phyloP scores from a whole-genome alignment of 192 early-diverging fungal genomes.

The Coemansia sp. region DNA sequence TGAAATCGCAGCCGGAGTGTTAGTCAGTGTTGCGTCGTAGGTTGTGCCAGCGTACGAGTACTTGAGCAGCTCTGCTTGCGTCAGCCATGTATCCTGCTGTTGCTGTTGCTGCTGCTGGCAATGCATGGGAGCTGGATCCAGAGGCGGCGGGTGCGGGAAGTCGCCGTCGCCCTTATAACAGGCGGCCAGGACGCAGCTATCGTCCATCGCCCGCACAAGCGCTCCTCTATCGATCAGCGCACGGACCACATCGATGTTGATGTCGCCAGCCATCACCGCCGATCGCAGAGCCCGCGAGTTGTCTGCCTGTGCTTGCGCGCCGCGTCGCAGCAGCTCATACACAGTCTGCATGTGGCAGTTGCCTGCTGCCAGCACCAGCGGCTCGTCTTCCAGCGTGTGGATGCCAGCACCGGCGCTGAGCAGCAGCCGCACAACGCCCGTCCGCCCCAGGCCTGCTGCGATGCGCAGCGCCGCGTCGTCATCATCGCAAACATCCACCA shows the following conservation, averaged over 20 bases:
- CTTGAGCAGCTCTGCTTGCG: slow-evolving; percentile 9
- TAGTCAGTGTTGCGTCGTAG: slow-evolving; percentile 1
- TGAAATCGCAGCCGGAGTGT: slow-evolving; percentile 1
- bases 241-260: slow-evolving; percentile 16
- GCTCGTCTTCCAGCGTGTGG: slow-evolving; percentile 21
- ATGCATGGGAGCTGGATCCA: not conserved
- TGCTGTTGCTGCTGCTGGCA: not conserved
- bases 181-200: slow-evolving; percentile 47
- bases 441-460: slow-evolving; percentile 33
- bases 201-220: slow-evolving; percentile 20
- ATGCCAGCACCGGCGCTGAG: slow-evolving; percentile 28
- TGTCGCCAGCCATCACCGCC: slow-evolving; percentile 46
- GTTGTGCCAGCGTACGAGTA: slow-evolving; percentile 16
- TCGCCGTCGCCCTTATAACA: slow-evolving; percentile 47
- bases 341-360: slow-evolving; percentile 15
- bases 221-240: slow-evolving; percentile 37
- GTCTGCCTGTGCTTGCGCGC: slow-evolving; percentile 26
- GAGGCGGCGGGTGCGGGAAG: slow-evolving; percentile 15
- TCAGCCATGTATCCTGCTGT: not conserved
- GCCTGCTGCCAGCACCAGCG: slow-evolving; percentile 35
- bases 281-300: slow-evolving; percentile 38
- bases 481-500: slow-evolving; percentile 33
- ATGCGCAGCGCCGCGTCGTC: slow-evolving; percentile 38
- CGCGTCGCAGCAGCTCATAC: slow-evolving; percentile 23
- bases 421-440: slow-evolving; percentile 21